Evolutionary conservation across 164 flowering plant genomes (phyloP).

Genomic region (Brasenia schreberi): DNA sequence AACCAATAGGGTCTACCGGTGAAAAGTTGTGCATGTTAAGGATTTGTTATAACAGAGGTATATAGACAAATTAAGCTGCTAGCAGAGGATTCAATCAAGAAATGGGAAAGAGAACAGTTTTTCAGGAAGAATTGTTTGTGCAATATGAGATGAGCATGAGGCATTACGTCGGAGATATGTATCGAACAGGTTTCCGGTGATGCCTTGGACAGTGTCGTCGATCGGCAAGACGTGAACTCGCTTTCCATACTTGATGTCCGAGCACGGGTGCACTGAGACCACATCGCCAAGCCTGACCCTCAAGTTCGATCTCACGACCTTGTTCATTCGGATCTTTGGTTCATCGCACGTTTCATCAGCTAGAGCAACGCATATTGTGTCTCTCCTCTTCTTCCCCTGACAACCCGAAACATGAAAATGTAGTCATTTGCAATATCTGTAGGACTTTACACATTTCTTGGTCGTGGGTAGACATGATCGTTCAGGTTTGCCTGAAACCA

Average conservation of each 20-base stretch:
- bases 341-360: conserved; percentile 88
- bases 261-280: conserved; percentile 77
- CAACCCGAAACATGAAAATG: neutral
- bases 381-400: conserved; percentile 78
- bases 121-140: no score
- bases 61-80: neutral
- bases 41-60: no score
- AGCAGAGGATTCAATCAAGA: neutral
- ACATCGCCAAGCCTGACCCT: conserved; percentile 87
- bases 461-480: no score
- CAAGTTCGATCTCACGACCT: conserved; percentile 70
- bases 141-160: neutral
- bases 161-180: conserved; percentile 75
- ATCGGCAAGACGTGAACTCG: conserved; percentile 82
- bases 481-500: no score
- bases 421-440: no score
- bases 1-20: no score
- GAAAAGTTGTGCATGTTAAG: no score
- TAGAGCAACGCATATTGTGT: conserved; percentile 78
- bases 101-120: neutral
- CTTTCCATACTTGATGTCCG: conserved; percentile 76
- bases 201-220: conserved; percentile 81
- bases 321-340: conserved; percentile 83
- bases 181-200: conserved; percentile 77
- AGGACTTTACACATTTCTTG: no score